Evolutionary conservation across 2,329 filamentous ascomycete genomes (phyloP), one percentile per base, ranked within the genome.

Genomic region (Trichoderma cornu-damae): DNA sequence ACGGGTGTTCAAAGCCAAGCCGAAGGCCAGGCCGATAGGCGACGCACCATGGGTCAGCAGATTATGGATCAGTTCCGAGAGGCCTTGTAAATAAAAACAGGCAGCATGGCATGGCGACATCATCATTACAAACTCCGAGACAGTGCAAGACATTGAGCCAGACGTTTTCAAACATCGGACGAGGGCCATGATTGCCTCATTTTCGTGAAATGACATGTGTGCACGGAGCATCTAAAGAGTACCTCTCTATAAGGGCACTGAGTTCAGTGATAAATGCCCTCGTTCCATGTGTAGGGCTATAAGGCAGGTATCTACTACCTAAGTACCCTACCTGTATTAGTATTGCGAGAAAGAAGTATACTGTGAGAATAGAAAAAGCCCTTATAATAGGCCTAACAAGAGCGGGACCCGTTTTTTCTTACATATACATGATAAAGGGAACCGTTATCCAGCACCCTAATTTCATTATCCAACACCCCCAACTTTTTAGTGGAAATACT

Each of bases 41-140:
- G 83, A 60, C 77, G 85, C 62, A 81, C 82, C 0, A 76, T 85
- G 71, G 80, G 81, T 2, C 80, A 84, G 65, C 82, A 85, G 68
- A 76, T 86, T 40, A 70, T 86, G 59, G 82, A 86, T 64, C 81
- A 85, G 67, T 82, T 86, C 58, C 64, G 72, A 49, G 72, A 74
- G 54, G 71, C 70, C 5, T 63, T 74, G 52, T 74, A 69, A 61
- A n/a, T n/a, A n/a, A n/a, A n/a, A n/a, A n/a, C n/a, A n/a, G n/a
- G n/a, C 35, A 43, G 30, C 14, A 22, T 11, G 6, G 16, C 20
- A 28, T 38, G 1, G 11, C 24, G n/a, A 14, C 16, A 11, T 32
- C 37, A 24, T 24, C n/a, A 28, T 37, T 55, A 38, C 16, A n/a
- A 38, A n/a, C 34, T 11, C 38, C 40, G 30, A 54, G 9, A 22